These are phyloP conservation scores for Ramaria sp. DNA, from an alignment of 768 basidiomycete genomes.

Conservation along the genomic window DNA sequence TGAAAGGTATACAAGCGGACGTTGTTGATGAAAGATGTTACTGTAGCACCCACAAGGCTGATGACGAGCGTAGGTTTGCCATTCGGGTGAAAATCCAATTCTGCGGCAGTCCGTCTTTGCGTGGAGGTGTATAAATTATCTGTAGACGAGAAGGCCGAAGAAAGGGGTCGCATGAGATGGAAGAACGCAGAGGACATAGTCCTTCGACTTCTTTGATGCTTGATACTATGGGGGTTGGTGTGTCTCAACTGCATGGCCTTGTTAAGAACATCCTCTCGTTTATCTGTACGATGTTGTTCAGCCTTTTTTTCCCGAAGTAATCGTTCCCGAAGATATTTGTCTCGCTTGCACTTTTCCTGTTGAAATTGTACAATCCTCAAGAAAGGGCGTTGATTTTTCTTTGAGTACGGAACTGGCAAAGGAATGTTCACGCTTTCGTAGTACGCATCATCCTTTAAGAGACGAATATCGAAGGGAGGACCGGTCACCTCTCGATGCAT, in stretches of 20 bases:
- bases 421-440: constrained; percentile 44
- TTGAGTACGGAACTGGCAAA: constrained; percentile 29
- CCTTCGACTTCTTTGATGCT: constrained; percentile 79
- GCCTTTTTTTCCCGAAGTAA: constrained; percentile 65
- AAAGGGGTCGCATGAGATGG: constrained; percentile 82
- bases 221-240: constrained; percentile 36
- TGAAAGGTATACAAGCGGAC: constrained; percentile 77
- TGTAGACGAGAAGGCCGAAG: constrained; percentile 67
- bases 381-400: constrained; percentile 54
- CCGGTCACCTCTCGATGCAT: constrained; percentile 58
- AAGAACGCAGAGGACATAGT: constrained; percentile 76
- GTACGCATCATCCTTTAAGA: constrained; percentile 65
- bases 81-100: constrained; percentile 64
- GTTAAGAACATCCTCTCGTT: constrained; percentile 64
- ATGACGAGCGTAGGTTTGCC: constrained; percentile 68
- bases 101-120: constrained; percentile 50
- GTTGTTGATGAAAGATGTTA: constrained; percentile 63
- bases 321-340: constrained; percentile 55
- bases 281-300: constrained; percentile 63
- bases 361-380: constrained; percentile 50
- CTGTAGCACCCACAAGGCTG: constrained; percentile 60
- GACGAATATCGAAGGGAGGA: constrained; percentile 58
- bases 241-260: constrained; percentile 55
- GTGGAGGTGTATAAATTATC: constrained; percentile 25
- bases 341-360: constrained; percentile 74